A percentile compares a stretch with the other conserved stretches of the same genome.
Conservation (phyloP, 805 yeast species). For the Wickerhamomyces kurtzmanii region DNA sequence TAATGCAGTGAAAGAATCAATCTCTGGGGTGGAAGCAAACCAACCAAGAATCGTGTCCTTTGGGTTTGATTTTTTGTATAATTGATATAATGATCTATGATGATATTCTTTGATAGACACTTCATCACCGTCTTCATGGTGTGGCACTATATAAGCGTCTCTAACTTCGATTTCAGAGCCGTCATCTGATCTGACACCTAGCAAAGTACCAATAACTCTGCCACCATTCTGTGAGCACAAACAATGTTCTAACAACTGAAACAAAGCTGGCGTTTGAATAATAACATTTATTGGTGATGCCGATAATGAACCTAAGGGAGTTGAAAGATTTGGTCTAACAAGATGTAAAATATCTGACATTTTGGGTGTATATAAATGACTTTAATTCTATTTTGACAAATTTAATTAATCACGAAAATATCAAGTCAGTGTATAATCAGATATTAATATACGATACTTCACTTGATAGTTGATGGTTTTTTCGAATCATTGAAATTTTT, state of each 20-base stretch:
- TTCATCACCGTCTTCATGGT: conserved; percentile 64
- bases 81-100: conserved; percentile 58
- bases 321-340: conserved; percentile 17
- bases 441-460: too few relatives aligned
- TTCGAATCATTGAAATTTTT: too few relatives aligned
- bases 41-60: conserved; percentile 76
- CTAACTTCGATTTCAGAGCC: conserved; percentile 65
- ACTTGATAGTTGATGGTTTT: too few relatives aligned
- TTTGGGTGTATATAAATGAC: background rate
- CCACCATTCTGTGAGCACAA: conserved; percentile 45
- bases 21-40: conserved; percentile 55
- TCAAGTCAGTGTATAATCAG: too few relatives aligned
- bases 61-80: conserved; percentile 72
- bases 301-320: conserved; percentile 15
- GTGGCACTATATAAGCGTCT: conserved; percentile 77
- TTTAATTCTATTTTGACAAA: too few relatives aligned
- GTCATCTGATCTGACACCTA: conserved; percentile 78
- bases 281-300: conserved; percentile 39
- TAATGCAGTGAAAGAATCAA: conserved; percentile 65
- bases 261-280: conserved; percentile 61
- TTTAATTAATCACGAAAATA: too few relatives aligned
- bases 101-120: conserved; percentile 69
- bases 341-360: conserved; percentile 15
- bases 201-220: conserved; percentile 72
- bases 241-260: conserved; percentile 68